A percentile compares a stretch with the other conserved stretches of the same genome.
phyloP scores from a whole-genome alignment of 371 early-diverging fungal species.

The Apophysomyces sp. region DNA sequence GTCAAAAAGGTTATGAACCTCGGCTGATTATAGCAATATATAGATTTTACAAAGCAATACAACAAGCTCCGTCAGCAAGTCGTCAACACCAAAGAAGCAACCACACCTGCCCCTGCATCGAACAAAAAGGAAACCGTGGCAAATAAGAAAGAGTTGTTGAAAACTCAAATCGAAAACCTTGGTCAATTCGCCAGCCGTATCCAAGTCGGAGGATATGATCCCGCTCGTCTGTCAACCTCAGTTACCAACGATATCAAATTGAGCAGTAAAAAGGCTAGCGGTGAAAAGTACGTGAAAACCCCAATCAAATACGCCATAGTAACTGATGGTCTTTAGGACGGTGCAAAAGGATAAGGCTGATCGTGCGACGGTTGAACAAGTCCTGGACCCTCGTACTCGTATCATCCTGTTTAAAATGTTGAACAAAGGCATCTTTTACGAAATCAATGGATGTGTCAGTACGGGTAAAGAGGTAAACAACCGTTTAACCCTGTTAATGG shows the following conservation, averaged over 20 bases:
- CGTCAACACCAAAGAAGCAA: constrained; percentile 23
- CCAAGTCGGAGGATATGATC: constrained; percentile 54
- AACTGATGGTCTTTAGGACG: constrained; percentile 17
- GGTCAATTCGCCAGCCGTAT: constrained; percentile 64
- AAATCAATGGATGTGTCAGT: constrained; percentile 96
- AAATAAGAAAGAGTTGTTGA: constrained; percentile 37
- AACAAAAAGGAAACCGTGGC: constrained; percentile 22
- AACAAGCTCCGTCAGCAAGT: constrained; percentile 76
- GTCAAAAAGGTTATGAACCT: not conserved
- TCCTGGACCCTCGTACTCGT: constrained; percentile 97
- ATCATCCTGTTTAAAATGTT: constrained; percentile 96
- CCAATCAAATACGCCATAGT: not conserved
- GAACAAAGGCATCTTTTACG: constrained; percentile 86
- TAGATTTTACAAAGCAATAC: constrained; percentile 93
- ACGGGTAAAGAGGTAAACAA: constrained; percentile 99
- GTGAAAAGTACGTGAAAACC: constrained; percentile 57
- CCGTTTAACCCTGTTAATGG: too few relatives aligned
- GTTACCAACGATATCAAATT: constrained; percentile 59
- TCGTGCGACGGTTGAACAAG: constrained; percentile 97
- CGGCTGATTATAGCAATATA: not conserved
- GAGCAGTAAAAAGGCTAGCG: constrained; percentile 81
- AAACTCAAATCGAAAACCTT: constrained; percentile 58
- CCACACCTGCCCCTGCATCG: constrained; percentile 24
- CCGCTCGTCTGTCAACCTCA: constrained; percentile 37
- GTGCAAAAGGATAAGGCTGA: constrained; percentile 89